Evolutionary conservation across 108 stramenopile species (phyloP).

Genomic region (Conticribra weissflogii): DNA sequence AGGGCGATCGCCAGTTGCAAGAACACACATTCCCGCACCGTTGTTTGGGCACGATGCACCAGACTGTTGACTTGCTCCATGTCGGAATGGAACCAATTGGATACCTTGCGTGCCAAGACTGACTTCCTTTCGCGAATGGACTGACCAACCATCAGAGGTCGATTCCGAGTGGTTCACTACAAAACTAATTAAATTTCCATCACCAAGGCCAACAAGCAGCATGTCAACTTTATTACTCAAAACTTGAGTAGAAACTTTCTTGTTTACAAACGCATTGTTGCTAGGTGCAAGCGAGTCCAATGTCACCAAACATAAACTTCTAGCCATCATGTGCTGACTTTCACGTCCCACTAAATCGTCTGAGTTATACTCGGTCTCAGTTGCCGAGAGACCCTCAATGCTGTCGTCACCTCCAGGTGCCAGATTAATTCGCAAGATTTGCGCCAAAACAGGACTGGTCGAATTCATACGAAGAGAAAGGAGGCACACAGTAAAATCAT

Average conservation of each 20-base stretch:
- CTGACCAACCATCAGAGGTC: constrained; percentile 34
- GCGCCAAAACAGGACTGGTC: constrained; percentile 19
- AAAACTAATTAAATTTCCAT: constrained; percentile 91
- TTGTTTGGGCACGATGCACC: constrained; percentile 12
- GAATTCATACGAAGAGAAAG: constrained; percentile 63
- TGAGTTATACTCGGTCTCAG: constrained; percentile 17
- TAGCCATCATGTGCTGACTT: constrained; percentile 81
- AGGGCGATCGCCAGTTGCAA: constrained; percentile 96
- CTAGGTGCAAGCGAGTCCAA: constrained; percentile 55
- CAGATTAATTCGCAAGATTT: constrained; percentile 55
- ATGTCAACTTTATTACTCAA: constrained; percentile 61
- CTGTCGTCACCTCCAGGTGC: constrained; percentile 42
- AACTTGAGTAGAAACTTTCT: constrained; percentile 17
- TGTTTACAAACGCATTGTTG: constrained; percentile 23
- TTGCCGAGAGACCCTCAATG: not conserved
- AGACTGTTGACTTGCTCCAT: constrained; percentile 20
- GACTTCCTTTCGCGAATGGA: constrained; percentile 88
- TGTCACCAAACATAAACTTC: constrained; percentile 79
- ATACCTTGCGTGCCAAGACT: constrained; percentile 95
- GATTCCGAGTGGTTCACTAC: constrained; percentile 50
- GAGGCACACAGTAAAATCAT: constrained; percentile 90
- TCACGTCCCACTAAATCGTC: constrained; percentile 14
- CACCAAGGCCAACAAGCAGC: constrained; percentile 96
- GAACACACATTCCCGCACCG: constrained; percentile 78
- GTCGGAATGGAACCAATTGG: constrained; percentile 73